Percentiles rank a stretch among this genome's conserved stretches.
Conservation (phyloP, 306 rosid genomes). For the Pyrus bretschneideri region DNA sequence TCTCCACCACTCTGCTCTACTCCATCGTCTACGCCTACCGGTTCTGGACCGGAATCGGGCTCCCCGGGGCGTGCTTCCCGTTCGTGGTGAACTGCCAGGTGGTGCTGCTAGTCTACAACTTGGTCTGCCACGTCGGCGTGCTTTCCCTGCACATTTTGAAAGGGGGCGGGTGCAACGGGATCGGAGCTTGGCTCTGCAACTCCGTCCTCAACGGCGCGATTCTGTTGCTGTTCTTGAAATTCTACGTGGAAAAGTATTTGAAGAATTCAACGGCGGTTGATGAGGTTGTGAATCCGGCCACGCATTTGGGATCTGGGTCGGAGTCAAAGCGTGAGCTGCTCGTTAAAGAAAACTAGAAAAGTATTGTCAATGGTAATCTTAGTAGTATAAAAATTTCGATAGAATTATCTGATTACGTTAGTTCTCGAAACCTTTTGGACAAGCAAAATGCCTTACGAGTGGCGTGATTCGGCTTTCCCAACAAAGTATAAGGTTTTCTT, state of each 20-base stretch:
- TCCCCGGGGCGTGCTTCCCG: slow-evolving; percentile 29
- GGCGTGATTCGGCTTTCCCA: not conserved
- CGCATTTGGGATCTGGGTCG: not conserved
- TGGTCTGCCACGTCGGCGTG: slow-evolving; percentile 58
- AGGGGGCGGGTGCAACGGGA: slow-evolving; percentile 88
- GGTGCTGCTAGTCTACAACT: slow-evolving; percentile 32
- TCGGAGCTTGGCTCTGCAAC: slow-evolving; percentile 68
- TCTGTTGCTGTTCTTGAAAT: slow-evolving; percentile 44
- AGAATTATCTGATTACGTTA: no score
- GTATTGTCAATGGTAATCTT: not conserved
- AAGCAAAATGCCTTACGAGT: fast-evolving
- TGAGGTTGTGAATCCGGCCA: not conserved
- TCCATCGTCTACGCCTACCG: slow-evolving; percentile 48
- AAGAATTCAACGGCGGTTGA: slow-evolving; percentile 4
- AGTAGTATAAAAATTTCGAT: not conserved
- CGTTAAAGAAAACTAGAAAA: not conserved
- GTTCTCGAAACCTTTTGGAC: not conserved
- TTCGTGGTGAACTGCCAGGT: slow-evolving; percentile 37
- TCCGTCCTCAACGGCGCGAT: slow-evolving; percentile 43
- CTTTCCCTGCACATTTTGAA: slow-evolving; percentile 43
- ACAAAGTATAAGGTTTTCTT: not conserved
- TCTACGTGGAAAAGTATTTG: slow-evolving; percentile 21
- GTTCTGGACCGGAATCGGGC: slow-evolving; percentile 50
- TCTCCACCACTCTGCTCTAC: slow-evolving; percentile 35
- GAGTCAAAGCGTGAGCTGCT: not conserved